Evolutionary conservation across 2,329 filamentous ascomycete species (phyloP), one percentile per base, ranked within the genome.

Genomic region (Cladosporium sp.): DNA sequence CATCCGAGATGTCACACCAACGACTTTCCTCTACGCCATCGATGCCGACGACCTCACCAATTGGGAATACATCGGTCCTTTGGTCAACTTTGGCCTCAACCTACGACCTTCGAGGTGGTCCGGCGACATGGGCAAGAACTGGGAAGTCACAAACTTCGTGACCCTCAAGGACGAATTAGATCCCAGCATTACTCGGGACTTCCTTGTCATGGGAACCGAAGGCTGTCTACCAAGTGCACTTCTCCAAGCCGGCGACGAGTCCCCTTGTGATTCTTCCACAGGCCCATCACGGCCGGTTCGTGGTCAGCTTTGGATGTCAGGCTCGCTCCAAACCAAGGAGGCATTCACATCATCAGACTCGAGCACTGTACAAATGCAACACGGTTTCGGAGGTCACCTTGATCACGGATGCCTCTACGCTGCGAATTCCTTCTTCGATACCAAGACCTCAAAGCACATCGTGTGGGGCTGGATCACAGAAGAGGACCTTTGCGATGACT

Each of bases 381-480:
- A 79, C 63, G 68, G 74, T 5, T 83, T 78, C 67, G 77, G 77
- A 11, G 83, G 83, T 1, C 75, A 80, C 13, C 76, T 84, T 23
- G 83, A 85, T 62, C 79, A 84, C 56, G 83, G 82, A 2, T 77
- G 77, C 26, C 72, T 81, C 16, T 85, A 85, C 60, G 83, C 83
- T 0, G 80, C 81, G 3, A 84, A 82, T 63, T 80, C 81, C 0
- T 85, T 83, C 67, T 77, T 75, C 67, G 81, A 85, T 54, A 80
- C 82, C 0, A 69, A 76, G 4, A 78, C 80, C 0, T 70, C 75
- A 0, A 75, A 75, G 48, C 76, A 78, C 13, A 75, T 85, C 5
- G 75, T 81, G 0, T 84, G 78, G 72, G 82, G 82, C 3, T 85
- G 83, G 83, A 75, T 85, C 39, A 80, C 78, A 1, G 83, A 85